These are phyloP conservation scores for Diaporthe vexans DNA, from an alignment of 2,329 filamentous ascomycete species.

Conservation along the genomic window DNA sequence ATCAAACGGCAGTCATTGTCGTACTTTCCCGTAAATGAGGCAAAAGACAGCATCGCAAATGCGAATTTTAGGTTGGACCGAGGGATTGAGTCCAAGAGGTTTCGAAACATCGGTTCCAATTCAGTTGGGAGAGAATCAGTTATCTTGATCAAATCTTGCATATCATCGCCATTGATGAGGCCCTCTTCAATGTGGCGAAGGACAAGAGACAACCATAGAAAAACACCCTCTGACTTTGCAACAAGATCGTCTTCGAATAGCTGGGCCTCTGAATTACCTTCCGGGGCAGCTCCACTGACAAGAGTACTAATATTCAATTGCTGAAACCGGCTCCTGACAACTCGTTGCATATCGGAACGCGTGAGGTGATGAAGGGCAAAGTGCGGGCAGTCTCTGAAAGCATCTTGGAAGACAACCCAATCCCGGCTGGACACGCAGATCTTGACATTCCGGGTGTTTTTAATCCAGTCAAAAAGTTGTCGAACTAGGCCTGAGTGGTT, in stretches of 20 bases:
- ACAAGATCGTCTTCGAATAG: not conserved
- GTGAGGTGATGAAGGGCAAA: slow-evolving; percentile 9
- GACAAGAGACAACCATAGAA: slow-evolving; percentile 11
- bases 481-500: not conserved
- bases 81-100: slow-evolving; percentile 10
- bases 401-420: not conserved
- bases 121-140: slow-evolving; percentile 6
- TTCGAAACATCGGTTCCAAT: slow-evolving; percentile 12
- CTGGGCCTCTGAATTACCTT: not conserved
- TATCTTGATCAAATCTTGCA: slow-evolving; percentile 8
- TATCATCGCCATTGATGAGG: slow-evolving; percentile 9
- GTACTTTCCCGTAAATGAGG: not conserved
- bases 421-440: slow-evolving; percentile 7
- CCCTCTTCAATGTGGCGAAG: slow-evolving; percentile 6
- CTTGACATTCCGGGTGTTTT: not conserved
- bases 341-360: slow-evolving; percentile 3
- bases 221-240: slow-evolving; percentile 12
- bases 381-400: not conserved
- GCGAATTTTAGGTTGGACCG: not conserved
- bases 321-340: slow-evolving; percentile 5
- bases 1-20: not conserved
- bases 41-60: not conserved
- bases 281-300: not conserved
- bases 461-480: slow-evolving; percentile 6
- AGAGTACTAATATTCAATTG: not conserved